These are phyloP conservation scores for Vachellia pachyceras DNA, from an alignment of 306 rosid species.

Conservation along the genomic window DNA sequence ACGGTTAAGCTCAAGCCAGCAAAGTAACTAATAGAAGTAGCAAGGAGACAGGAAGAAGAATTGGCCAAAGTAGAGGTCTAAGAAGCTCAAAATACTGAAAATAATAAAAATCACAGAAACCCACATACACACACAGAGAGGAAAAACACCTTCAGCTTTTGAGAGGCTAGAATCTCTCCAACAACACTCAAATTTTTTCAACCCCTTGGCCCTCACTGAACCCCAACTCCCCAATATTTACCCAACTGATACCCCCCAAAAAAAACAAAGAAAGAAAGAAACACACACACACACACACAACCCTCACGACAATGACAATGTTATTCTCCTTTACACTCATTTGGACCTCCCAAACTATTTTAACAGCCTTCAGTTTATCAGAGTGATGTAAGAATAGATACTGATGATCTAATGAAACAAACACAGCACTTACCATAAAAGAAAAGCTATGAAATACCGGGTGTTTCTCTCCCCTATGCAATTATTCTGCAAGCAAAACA, in stretches of 20 bases:
- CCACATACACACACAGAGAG: not conserved
- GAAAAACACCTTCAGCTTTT: not conserved
- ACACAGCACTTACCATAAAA: conserved; percentile 82
- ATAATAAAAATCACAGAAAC: not conserved
- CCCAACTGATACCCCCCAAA: not conserved
- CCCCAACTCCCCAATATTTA: not conserved
- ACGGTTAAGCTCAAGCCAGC: conserved; percentile 29
- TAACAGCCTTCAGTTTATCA: not conserved
- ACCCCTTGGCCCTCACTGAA: not conserved
- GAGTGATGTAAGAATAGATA: conserved; percentile 18
- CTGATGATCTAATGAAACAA: conserved; percentile 26
- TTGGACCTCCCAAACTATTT: no score
- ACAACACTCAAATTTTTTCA: not conserved
- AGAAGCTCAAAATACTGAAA: not conserved
- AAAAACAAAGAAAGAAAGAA: no score
- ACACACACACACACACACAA: no score
- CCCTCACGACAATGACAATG: no score
- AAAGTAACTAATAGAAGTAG: conserved; percentile 12
- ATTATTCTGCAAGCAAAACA: conserved; percentile 74
- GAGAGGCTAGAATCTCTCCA: not conserved
- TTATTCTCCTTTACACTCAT: no score
- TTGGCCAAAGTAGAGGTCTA: not conserved
- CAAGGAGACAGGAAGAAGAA: not conserved
- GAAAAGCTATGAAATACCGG: conserved; percentile 85
- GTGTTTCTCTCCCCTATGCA: conserved; percentile 97